phyloP scores from a whole-genome alignment of 139 green algal species.

The Coelastrella sp. region DNA sequence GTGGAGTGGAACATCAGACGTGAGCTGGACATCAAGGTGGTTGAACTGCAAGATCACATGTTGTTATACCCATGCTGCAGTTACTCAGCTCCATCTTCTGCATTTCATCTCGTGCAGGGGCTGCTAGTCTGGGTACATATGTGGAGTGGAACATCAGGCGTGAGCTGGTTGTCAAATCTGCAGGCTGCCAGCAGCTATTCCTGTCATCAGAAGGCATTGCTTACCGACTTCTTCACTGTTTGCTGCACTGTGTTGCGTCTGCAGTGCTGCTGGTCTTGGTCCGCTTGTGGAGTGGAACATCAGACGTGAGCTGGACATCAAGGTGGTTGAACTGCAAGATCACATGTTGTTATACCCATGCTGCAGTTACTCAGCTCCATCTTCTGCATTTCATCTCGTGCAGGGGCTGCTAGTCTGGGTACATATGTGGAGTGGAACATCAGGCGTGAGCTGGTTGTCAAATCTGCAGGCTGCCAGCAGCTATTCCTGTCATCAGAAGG shows the following conservation, averaged over 20 bases:
- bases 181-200: no score
- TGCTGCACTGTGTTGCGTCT: background rate
- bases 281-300: background rate
- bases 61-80: no score
- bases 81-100: no score
- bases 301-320: constrained; percentile 62
- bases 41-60: constrained; percentile 72
- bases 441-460: no score
- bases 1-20: constrained; percentile 92
- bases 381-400: background rate
- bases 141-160: constrained; percentile 92
- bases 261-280: constrained; percentile 34
- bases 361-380: no score
- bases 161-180: constrained; percentile 83
- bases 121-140: constrained; percentile 71
- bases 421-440: background rate
- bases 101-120: constrained; percentile 35
- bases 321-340: constrained; percentile 78
- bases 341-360: no score
- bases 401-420: constrained; percentile 55
- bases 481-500: no score
- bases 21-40: constrained; percentile 83
- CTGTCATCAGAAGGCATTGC: no score
- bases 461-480: no score
- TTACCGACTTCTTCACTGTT: background rate